Evolutionary conservation across 495 filamentous ascomycete genomes (phyloP).

Genomic region (Talaromyces adpressus): DNA sequence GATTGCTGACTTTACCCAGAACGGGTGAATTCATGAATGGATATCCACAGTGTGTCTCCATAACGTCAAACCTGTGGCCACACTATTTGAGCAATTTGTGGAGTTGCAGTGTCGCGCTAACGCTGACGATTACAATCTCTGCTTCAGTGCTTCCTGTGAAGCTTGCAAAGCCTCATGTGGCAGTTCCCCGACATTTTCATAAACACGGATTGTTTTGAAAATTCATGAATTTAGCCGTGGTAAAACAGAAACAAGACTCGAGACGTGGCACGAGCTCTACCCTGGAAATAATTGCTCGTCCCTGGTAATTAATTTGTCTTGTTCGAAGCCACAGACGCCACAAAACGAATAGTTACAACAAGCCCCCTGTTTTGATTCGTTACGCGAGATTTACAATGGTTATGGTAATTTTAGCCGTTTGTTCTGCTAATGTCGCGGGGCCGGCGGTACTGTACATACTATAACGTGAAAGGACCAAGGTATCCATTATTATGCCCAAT

Average conservation of each 20-base stretch:
- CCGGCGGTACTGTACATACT: not conserved
- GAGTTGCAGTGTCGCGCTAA: not conserved
- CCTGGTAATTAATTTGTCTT: not conserved
- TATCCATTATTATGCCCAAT: not conserved
- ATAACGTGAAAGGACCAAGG: not conserved
- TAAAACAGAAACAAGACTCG: not conserved
- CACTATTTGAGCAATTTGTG: not conserved
- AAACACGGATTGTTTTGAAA: not conserved
- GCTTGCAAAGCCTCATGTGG: not conserved
- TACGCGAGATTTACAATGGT: not conserved
- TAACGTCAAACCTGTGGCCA: not conserved
- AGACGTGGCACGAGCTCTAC: not conserved
- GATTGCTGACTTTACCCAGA: not conserved
- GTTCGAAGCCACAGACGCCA: not conserved
- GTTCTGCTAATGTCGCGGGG: not conserved
- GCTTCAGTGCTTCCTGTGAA: not conserved
- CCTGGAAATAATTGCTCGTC: not conserved
- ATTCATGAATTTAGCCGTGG: not conserved
- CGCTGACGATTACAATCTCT: not conserved
- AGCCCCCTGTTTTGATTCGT: not conserved
- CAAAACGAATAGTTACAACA: not conserved
- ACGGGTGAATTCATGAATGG: not conserved
- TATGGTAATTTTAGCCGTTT: conserved; percentile 1
- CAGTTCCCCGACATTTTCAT: not conserved
- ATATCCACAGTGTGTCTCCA: not conserved